Evolutionary conservation across 2,329 filamentous ascomycete species (phyloP), one percentile per base, ranked within the genome.

Genomic region (Paraphaeosphaeria minitans): DNA sequence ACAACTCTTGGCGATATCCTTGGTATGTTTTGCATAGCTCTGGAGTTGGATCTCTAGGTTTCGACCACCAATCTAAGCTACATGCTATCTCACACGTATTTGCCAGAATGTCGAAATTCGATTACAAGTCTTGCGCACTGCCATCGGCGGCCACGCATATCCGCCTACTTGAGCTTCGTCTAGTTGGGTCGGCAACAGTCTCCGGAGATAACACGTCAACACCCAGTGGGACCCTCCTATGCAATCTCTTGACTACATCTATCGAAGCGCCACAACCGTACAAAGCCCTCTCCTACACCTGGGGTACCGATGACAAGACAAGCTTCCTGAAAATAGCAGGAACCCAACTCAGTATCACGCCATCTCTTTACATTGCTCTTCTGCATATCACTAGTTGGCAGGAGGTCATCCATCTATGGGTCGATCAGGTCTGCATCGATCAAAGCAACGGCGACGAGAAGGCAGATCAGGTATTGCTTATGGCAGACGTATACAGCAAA

Each of bases 371-470:
- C 57, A 49, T 21, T 27, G 52, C 53, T 31, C 46, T 56, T n/a
- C 27, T 31, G 14, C 12, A 31, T 19, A 59, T 73, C 48, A 33
- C 31, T 46, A 0, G 46, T 39, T 4, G 7, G 31, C 16, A 46
- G 2, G 8, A 58, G 61, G 6, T 59, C 57, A 7, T 39, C 4
- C 6, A n/a, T 39, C 21, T 69, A 1, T 73, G 71, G 70, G 61
- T 69, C 33, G 71, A 73, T 51, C 65, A 69, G 29, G 45, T 74
- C 2, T 74, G 72, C 50, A 74, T 74, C 53, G 64, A 74, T 46
- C 70, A 73, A 55, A 50, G 54, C 29, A 62, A 70, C 27, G 51
- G 56, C 13, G 43, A 59, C 27, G 70, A 74, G 52, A 66, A 67
- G 35, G 59, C 57, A 12, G 57, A 21, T 1, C 70, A 73, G 51